phyloP scores from a whole-genome alignment of 768 basidiomycete genomes.

The Plicaturopsis crispa region DNA sequence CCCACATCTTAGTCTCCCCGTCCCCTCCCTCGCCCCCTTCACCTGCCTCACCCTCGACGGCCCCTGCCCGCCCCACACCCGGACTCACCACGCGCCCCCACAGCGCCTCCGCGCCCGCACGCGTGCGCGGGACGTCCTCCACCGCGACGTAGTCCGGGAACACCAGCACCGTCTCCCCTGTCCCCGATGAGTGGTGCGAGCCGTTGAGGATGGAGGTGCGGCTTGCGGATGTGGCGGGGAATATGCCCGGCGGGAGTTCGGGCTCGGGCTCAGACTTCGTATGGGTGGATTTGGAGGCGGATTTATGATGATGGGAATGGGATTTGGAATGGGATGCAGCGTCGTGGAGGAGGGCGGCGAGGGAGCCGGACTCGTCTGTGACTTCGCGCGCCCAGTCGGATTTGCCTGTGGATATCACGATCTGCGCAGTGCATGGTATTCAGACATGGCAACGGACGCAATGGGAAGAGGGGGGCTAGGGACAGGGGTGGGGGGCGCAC shows the following conservation, averaged over 20 bases:
- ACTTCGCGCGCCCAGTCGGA: slow-evolving; percentile 84
- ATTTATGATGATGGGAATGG: neutral
- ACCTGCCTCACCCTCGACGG: no score
- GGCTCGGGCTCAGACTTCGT: no score
- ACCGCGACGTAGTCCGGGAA: slow-evolving; percentile 91
- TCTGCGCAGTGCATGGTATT: no score
- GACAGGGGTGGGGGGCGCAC: no score
- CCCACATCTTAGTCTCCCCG: slow-evolving; percentile 56
- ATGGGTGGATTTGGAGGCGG: no score
- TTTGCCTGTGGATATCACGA: slow-evolving; percentile 86
- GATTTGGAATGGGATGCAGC: no score
- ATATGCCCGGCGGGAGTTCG: slow-evolving; percentile 40
- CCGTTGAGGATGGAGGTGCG: slow-evolving; percentile 76
- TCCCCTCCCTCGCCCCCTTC: slow-evolving; percentile 39
- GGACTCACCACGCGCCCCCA: slow-evolving; percentile 63
- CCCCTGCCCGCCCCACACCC: no score
- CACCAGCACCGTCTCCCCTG: slow-evolving; percentile 73
- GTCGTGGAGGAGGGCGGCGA: slow-evolving; percentile 50
- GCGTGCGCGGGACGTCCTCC: slow-evolving; percentile 57
- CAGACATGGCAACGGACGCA: no score
- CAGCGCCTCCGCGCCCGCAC: slow-evolving; percentile 60
- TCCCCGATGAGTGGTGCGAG: slow-evolving; percentile 60
- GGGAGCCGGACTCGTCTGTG: slow-evolving; percentile 58
- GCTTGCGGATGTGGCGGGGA: slow-evolving; percentile 44
- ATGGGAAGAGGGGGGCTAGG: no score